Percentiles rank a stretch among this genome's conserved stretches.
phyloP scores from a whole-genome alignment of 352 stramenopile species.

The Phytophthora aleatoria region DNA sequence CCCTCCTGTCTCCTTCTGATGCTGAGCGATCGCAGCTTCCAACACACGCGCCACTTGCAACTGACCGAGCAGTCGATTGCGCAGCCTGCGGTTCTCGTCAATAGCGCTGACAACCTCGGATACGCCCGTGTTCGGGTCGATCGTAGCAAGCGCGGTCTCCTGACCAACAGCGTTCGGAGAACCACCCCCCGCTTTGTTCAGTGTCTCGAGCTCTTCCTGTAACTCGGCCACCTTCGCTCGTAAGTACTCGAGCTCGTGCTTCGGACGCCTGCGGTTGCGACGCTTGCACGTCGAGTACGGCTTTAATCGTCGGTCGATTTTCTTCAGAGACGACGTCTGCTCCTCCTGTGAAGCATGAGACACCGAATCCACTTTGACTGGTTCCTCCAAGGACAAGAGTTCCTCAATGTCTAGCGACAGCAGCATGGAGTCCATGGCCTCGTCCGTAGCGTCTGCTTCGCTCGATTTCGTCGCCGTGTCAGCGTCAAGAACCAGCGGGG shows the following conservation, averaged over 20 bases:
- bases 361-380: neutral
- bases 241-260: conserved; percentile 43
- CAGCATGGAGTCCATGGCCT: conserved; percentile 23
- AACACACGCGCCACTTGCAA: conserved; percentile 27
- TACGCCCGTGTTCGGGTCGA: neutral
- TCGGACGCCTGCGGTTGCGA: conserved; percentile 33
- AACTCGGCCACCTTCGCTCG: conserved; percentile 30
- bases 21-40: conserved; percentile 31
- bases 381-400: conserved; percentile 9
- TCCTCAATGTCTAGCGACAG: conserved; percentile 30
- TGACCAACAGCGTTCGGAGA: conserved; percentile 1
- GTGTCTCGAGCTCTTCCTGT: conserved; percentile 25
- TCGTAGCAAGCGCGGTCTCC: conserved; percentile 3
- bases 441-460: conserved; percentile 4
- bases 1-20: conserved; percentile 18
- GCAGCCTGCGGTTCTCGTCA: conserved; percentile 26
- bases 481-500: neutral
- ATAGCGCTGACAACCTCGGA: conserved; percentile 20
- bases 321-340: conserved; percentile 9
- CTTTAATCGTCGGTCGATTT: conserved; percentile 22
- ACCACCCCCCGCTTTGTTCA: conserved; percentile 1
- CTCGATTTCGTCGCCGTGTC: neutral
- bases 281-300: conserved; percentile 29
- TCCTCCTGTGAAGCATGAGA: neutral
- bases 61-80: conserved; percentile 28